These are phyloP conservation scores for Zygosaccharomyces kombuchaensis DNA, from an alignment of 805 yeast species.

Conservation along the genomic window DNA sequence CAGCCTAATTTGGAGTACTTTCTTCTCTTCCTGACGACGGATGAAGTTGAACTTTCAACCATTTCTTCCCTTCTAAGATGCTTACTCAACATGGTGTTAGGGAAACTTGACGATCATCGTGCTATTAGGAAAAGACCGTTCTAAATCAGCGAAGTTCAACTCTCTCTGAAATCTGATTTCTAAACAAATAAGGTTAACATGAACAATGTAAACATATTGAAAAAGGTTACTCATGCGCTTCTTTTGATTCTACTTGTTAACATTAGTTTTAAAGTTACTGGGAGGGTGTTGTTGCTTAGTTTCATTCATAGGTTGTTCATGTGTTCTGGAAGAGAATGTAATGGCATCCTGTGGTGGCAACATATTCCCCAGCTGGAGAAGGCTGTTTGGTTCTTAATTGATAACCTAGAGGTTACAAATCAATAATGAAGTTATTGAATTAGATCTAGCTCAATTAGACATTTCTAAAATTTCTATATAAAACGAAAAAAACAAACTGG, in stretches of 20 bases:
- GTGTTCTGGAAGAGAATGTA: conserved; percentile 18
- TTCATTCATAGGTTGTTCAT: conserved; percentile 14
- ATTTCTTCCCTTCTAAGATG: neutral
- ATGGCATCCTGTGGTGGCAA: conserved; percentile 32
- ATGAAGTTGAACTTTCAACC: neutral
- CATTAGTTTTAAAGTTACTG: conserved; percentile 10
- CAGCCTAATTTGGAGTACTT: conserved; percentile 13
- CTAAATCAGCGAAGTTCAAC: neutral
- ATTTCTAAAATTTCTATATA: too few species aligned
- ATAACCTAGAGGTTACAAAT: conserved; percentile 12
- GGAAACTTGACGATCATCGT: conserved; percentile 20
- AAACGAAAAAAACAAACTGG: conserved; percentile 1
- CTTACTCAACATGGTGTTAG: neutral
- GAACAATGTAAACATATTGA: conserved; percentile 2
- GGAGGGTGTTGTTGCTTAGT: conserved; percentile 6
- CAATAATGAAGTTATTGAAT: too few species aligned
- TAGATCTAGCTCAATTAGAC: too few species aligned
- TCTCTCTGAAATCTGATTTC: neutral
- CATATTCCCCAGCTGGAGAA: conserved; percentile 19
- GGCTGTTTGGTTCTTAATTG: conserved; percentile 25
- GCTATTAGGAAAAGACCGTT: conserved; percentile 25
- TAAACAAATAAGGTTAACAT: neutral
- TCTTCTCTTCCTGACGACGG: conserved; percentile 3
- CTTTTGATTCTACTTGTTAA: conserved; percentile 13
- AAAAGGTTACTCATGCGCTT: conserved; percentile 6